These are phyloP conservation scores for Xerocomus potaroensis DNA, from an alignment of 768 basidiomycete species.

Conservation along the genomic window DNA sequence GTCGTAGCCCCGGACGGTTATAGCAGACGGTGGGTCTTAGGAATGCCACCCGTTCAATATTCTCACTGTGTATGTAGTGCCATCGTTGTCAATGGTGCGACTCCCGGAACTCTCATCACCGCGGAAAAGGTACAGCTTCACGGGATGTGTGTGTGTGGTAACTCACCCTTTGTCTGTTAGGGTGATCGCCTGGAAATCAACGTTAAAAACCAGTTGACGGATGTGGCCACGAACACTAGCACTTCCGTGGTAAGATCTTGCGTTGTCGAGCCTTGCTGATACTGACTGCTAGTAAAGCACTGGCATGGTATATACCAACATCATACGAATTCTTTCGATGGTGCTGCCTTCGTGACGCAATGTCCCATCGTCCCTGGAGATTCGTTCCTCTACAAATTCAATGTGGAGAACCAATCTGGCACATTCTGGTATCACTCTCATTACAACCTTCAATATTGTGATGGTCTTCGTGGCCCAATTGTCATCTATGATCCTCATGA, in stretches of 20 bases:
- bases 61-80: slow-evolving; percentile 21
- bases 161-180: slow-evolving; percentile 15
- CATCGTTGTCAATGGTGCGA: slow-evolving; percentile 39
- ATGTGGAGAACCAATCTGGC: slow-evolving; percentile 23
- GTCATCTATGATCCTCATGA: slow-evolving; percentile 43
- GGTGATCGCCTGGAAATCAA: slow-evolving; percentile 40
- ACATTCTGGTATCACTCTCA: slow-evolving; percentile 51
- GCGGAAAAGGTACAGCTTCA: slow-evolving; percentile 33
- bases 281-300: slow-evolving; percentile 20
- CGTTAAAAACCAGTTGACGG: slow-evolving; percentile 36
- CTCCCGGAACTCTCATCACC: slow-evolving; percentile 39
- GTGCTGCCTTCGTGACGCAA: slow-evolving; percentile 43
- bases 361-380: slow-evolving; percentile 39
- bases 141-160: background rate
- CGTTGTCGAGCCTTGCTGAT: background rate
- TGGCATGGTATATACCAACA: slow-evolving; percentile 50
- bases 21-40: slow-evolving; percentile 22
- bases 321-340: slow-evolving; percentile 42
- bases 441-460: slow-evolving; percentile 49
- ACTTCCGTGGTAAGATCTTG: slow-evolving; percentile 37
- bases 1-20: slow-evolving; percentile 43
- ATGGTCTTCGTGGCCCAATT: slow-evolving; percentile 48
- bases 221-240: slow-evolving; percentile 35
- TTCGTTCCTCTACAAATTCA: slow-evolving; percentile 38
- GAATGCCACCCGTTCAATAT: background rate